Base-by-base conservation (phyloP, 2,329 filamentous ascomycete species). In the Exophiala lecanii-corni region DNA sequence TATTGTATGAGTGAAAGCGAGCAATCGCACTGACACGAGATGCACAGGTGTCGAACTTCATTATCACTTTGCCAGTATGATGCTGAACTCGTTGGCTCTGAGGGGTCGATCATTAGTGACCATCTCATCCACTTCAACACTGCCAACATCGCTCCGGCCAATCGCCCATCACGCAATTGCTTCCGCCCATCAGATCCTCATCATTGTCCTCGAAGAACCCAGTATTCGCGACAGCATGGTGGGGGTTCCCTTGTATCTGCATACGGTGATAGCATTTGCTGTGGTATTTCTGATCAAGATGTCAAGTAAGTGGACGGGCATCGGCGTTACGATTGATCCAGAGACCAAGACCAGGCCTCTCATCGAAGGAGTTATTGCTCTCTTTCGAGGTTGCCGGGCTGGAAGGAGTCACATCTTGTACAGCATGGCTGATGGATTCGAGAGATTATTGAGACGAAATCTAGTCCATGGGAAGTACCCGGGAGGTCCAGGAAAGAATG, bases 1-100 rank as follows among this genome's bases (percentile, higher is more conserved):
- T n/a, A n/a, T n/a, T n/a, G n/a, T n/a, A n/a, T n/a, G n/a, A n/a
- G n/a, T n/a, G n/a, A n/a, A n/a, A n/a, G n/a, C n/a, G n/a, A n/a
- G n/a, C n/a, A n/a, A n/a, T n/a, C n/a, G n/a, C n/a, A n/a, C n/a
- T n/a, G n/a, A n/a, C n/a, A n/a, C n/a, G n/a, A n/a, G n/a, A n/a
- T n/a, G n/a, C n/a, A 10, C 69, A 55, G 71, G 71, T 2, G 71
- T 73, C 13, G 67, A 73, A 3, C 58, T 76, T 6, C 73, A 76
- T 55, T 73, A 72, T 49, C 69, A 75, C 49, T 73, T 76, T 41
- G 72, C 71, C 16, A 73, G 72, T 48, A 70, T 76, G 35, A 71
- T 75, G 49, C 64, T 76, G 15, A 72, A 75, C 49, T 68, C 64
- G 4, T 61, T 68, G 17, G 63, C 63, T 3, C 57, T 65, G 7